A percentile compares a stretch with the other conserved stretches of the same genome.
Conservation (phyloP, 768 basidiomycete species). For the Lactifluus subvellereus region DNA sequence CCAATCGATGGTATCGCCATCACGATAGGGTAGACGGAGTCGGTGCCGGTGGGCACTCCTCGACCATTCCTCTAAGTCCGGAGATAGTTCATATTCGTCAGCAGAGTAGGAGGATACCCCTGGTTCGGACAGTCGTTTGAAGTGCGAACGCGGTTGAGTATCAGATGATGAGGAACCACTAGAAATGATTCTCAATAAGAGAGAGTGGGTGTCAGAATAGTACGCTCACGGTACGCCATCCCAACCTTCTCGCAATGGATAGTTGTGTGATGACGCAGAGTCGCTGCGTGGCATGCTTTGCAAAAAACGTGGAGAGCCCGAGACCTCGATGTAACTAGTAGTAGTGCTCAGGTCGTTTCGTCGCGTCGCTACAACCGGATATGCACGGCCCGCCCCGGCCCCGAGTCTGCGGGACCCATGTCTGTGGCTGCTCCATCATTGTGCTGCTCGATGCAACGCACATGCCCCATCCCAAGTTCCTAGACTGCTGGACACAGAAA, state of each 20-base stretch:
- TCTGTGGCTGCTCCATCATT: too few relatives aligned
- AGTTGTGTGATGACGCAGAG: not conserved
- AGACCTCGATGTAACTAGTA: too few relatives aligned
- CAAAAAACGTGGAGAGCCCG: not conserved
- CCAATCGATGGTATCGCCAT: slow-evolving; percentile 66
- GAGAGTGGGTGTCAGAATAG: not conserved
- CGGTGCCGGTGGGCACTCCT: slow-evolving; percentile 20
- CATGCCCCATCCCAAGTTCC: too few relatives aligned
- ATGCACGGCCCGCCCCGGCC: not conserved
- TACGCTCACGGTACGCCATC: not conserved
- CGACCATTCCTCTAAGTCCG: slow-evolving; percentile 19
- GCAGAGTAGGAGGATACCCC: not conserved
- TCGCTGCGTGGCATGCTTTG: slow-evolving; percentile 4
- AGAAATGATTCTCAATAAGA: not conserved
- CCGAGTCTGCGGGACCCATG: too few relatives aligned
- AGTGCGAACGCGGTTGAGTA: not conserved
- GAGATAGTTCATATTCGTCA: slow-evolving; percentile 22
- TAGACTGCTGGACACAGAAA: too few relatives aligned
- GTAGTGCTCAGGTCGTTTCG: too few relatives aligned
- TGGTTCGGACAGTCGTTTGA: slow-evolving; percentile 1
- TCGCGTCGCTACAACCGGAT: not conserved
- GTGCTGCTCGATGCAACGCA: too few relatives aligned
- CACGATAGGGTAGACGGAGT: slow-evolving; percentile 37
- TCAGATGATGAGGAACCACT: slow-evolving; percentile 3
- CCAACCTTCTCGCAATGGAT: slow-evolving; percentile 4